Evolutionary conservation across 805 yeast genomes (phyloP), one percentile per base, ranked within the genome.

Genomic region (Isabelozyma gotoi): DNA sequence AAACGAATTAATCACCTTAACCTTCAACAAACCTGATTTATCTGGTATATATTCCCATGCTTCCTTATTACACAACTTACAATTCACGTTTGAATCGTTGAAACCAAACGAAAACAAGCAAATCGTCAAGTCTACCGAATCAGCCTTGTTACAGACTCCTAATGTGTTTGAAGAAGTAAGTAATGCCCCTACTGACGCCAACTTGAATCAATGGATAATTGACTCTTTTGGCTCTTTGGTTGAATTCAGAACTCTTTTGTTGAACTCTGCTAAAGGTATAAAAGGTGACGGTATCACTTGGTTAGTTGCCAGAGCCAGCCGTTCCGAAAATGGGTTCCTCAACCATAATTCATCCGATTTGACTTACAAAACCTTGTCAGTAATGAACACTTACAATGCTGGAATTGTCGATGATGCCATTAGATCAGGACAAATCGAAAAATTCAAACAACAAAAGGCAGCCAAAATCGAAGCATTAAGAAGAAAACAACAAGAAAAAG

Each of bases 271-370:
- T 8, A 66, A 73, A 39, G 77, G 85, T 3, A 78, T 89, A 47
- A 81, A 84, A 47, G 97, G 98, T 40, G 92, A 88, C 63, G 99
- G 99, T 3, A 82, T 77, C 65, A 86, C 91, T 8, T 94, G 97
- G 94, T 70, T 94, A 15, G 84, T 90, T 17, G 95, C 92, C 45
- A 74, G 73, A 64, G 73, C 62, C 12, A 60, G 60, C 36, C 15
- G 31, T 11, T 19, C 54, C 59, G 51, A 59, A 34, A 49, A 47
- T 36, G 40, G 43, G 14, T 51, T 48, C 15, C 36, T 48, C 36
- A 42, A 39, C 7, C 40, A 39, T 11, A 34, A 21, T 16, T 36
- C 39, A 4, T n/a, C 34, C 11, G 39, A 38, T 14, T 37, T 55
- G 16, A 54, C 45, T 38, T 40, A 40, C 36, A 78, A 78, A 44